Conservation (phyloP, 176 grass and related monocot species). For the Zizania latifolia region DNA sequence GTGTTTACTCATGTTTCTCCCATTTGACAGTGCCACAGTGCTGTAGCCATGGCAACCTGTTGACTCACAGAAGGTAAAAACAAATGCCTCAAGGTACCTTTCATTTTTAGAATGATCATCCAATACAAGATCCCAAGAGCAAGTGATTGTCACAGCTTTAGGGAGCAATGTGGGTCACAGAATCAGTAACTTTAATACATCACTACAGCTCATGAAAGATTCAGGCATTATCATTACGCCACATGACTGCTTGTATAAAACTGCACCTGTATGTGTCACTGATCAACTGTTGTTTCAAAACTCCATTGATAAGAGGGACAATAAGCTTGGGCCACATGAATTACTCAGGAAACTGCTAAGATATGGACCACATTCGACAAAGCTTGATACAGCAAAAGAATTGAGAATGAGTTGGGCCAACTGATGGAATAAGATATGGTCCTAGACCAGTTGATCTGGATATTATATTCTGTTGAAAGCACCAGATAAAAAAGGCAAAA, state of each 20-base stretch:
- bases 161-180: slow-evolving; percentile 60
- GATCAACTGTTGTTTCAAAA: slow-evolving; percentile 47
- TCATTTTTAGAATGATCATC: slow-evolving; percentile 24
- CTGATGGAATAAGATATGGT: slow-evolving; percentile 40
- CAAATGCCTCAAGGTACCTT: neutral
- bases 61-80: neutral
- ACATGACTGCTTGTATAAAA: slow-evolving; percentile 47
- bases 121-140: slow-evolving; percentile 29
- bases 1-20: neutral
- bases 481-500: neutral
- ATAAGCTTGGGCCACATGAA: slow-evolving; percentile 43
- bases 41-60: neutral
- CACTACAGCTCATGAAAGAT: slow-evolving; percentile 42
- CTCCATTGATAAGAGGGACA: slow-evolving; percentile 47
- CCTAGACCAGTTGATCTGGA: slow-evolving; percentile 48
- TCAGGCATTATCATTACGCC: slow-evolving; percentile 41
- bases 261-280: slow-evolving; percentile 53
- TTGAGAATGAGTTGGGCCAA: slow-evolving; percentile 43
- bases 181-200: slow-evolving; percentile 46
- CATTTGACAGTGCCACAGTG: neutral
- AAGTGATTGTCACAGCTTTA: slow-evolving; percentile 48
- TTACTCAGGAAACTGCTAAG: slow-evolving; percentile 32
- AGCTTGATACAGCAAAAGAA: slow-evolving; percentile 18
- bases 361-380: neutral
- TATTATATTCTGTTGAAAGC: slow-evolving; percentile 44